Base-by-base conservation (phyloP, 192 early-diverging fungal genomes). In the Gamsiella multidivaricata region DNA sequence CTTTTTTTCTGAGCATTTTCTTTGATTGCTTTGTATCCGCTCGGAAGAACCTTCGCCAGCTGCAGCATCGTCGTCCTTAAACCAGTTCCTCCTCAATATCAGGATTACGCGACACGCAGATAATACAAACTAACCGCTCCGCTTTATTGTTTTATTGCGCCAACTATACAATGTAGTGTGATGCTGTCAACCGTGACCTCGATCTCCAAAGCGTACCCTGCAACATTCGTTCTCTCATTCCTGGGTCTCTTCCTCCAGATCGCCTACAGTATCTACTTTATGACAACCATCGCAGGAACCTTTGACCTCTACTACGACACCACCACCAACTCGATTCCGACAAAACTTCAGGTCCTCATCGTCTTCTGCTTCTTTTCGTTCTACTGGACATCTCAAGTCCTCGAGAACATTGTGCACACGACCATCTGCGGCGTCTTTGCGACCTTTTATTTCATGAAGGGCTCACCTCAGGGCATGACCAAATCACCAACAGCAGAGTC, bases 361-460 rank as follows among this genome's bases (percentile, higher is more conserved):
- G 79, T 91, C 18, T 90, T 88, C 52, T 65, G 76, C 32, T 67
- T 90, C 10, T 93, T 93, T 55, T 84, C 87, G 9, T 88, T 90
- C 59, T 95, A 92, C 82, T 95, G 90, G 88, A 90, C 89, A 7
- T 87, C 88, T 0, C 91, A 94, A 68, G 93, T 96, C 39, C 83
- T 95, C 33, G 55, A 83, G 31, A 92, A 94, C 79, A 82, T 84
- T 43, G 79, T 88, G 6, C 93, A 96, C 65, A 88, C 92, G 8
- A 92, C 91, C 22, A 71, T 92, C 37, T 84, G 91, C 22, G 94
- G 94, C 31, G 80, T 93, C 3, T 95, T 89, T 81, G 94, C 94
- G 10, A 87, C 94, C 2, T 93, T 87, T 69, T 96, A 93, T 82
- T 96, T 95, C 71, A 64, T 78, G 65, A 54, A 60, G 26, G 74